Evolutionary conservation across 2,329 filamentous ascomycete genomes (phyloP), one percentile per base, ranked within the genome.

Genomic region (Nemania serpens): DNA sequence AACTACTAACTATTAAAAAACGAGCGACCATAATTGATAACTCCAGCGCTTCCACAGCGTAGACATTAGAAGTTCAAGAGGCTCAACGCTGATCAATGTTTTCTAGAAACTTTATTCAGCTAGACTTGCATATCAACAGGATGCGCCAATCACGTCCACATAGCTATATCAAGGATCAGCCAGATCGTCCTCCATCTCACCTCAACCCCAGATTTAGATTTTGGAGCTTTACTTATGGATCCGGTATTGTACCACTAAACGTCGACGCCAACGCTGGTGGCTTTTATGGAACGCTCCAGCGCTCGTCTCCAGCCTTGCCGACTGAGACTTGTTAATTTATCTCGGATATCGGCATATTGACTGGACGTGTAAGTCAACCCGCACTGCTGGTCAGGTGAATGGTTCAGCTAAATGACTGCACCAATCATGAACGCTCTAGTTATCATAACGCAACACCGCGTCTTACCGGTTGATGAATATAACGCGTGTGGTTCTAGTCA

Each of bases 21-120:
- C 3, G 7, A 29, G 25, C 25, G 7, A 29, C 25, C 4, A 7
- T 29, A 7, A 29, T 33, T 34, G 13, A 29, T 18, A 18, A 25
- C 17, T 34, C 20, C 11, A 17, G 25, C 15, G 11, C 52, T 33
- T 52, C 15, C 1, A 20, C 17, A 43, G 10, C 20, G 17, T 3
- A 29, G 33, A 48, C 18, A 34, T 34, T 46, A 13, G 11, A 37
- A 18, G 34, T 17, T 25, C 15, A 59, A 50, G 51, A 60, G 58
- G 61, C 58, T 63, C 53, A 55, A 61, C 42, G 48, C 47, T 17
- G 52, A 60, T 57, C 49, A 13, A 17, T 18, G 20, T 2, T 49
- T 36, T 22, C 48, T 15, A 25, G 36, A 53, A 33, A 37, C 12
- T 22, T 5, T 41, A 37, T 29, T 10, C n/a, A 20, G 18, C 34